Base-by-base conservation (phyloP, 176 grass and related monocot genomes). In the Aegilops tauschii region DNA sequence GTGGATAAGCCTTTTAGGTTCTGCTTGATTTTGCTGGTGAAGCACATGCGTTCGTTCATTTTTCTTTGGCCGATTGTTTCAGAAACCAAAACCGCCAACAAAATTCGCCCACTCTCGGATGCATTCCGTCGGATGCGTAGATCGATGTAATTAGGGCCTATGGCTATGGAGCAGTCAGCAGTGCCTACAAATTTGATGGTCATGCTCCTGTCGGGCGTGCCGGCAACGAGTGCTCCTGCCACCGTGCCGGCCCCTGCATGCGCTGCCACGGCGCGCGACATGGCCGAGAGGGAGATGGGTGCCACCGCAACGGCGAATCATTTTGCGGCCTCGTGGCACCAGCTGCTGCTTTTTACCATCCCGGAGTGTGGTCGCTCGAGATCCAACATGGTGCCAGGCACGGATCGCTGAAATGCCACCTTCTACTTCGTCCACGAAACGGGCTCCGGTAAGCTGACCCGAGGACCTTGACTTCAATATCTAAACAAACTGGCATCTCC, bases 321-420 rank as follows among this genome's bases (percentile, higher is more conserved):
- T 25, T 23, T 18, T 8, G 12, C 31, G 52, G 20, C 31, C 30
- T 58, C 12, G 4, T 18, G 20, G 30, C 29, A 59, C 17, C 49
- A 71, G 66, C 37, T 11, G 30, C 3, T 6, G 21, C n/a, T 27
- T 58, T 82, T 58, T n/a, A 32, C 56, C 49, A 72, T 71, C 9
- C 12, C 21, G 3, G 47, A 39, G 36, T 6, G 37, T 20, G 85
- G 61, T 67, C 32, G 69, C 23, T 29, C 71, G 12, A 77, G 86
- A 88, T 88, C 34, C 80, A 69, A 47, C 64, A 63, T 83, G 44
- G 12, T 49, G 32, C 35, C 16, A 47, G 12, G 12, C 12, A 69
- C 32, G 17, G 8, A 21, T 37, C 8, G 8, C 67, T 10, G 66
- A 34, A 68, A 1, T 68, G 28, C 65, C 30, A 16, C 31, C 65